Evolutionary conservation across 352 stramenopile species (phyloP).

Genomic region (Globisporangium parvum): DNA sequence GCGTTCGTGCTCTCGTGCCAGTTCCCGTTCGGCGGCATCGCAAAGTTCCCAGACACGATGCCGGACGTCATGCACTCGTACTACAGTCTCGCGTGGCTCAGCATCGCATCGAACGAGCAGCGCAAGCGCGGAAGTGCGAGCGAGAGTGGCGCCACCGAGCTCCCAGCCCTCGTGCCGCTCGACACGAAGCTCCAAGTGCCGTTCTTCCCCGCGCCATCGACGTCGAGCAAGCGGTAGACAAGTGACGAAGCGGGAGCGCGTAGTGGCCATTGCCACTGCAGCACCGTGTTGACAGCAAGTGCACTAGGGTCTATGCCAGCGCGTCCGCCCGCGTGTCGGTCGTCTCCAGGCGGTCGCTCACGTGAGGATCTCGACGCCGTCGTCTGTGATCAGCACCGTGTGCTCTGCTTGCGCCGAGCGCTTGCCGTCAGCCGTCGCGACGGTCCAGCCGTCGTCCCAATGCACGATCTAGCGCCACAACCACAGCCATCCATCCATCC

Average conservation of each 20-base stretch:
- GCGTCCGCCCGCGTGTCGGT: no score
- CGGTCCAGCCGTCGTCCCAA: slow-evolving; percentile 97
- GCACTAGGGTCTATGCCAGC: no score
- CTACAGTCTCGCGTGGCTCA: slow-evolving; percentile 88
- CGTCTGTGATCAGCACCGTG: slow-evolving; percentile 94
- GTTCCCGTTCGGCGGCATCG: slow-evolving; percentile 77
- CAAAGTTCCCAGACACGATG: slow-evolving; percentile 65
- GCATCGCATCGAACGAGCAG: slow-evolving; percentile 49
- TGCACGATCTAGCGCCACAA: slow-evolving; percentile 85
- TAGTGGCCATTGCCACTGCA: not conserved
- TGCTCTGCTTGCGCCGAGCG: slow-evolving; percentile 97
- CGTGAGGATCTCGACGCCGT: slow-evolving; percentile 95
- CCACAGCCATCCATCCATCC: not conserved
- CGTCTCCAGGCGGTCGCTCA: no score
- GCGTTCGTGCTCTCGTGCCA: slow-evolving; percentile 85
- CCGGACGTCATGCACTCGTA: slow-evolving; percentile 92
- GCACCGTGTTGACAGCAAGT: no score
- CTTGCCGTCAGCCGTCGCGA: slow-evolving; percentile 90
- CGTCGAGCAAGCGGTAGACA: slow-evolving; percentile 10
- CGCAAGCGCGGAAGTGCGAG: slow-evolving; percentile 6
- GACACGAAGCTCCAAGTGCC: slow-evolving; percentile 79
- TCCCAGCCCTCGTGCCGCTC: slow-evolving; percentile 38
- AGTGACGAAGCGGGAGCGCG: not conserved
- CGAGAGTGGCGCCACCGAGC: slow-evolving; percentile 12
- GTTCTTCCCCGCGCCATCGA: slow-evolving; percentile 39